Evolutionary conservation across 2,329 filamentous ascomycete genomes (phyloP).

Genomic region (Orbilia ellipsospora): DNA sequence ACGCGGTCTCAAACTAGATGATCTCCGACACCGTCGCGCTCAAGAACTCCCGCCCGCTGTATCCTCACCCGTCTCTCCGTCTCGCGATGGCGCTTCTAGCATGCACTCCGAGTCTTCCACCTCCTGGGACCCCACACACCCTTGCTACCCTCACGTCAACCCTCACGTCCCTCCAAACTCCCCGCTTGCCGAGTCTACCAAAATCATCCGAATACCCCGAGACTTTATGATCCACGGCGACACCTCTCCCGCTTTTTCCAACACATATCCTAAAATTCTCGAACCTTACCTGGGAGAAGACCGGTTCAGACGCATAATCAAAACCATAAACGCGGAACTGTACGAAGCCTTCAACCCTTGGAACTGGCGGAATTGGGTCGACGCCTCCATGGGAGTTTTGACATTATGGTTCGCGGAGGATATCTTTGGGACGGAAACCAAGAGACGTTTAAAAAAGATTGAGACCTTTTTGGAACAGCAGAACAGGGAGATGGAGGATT

Average conservation of each 20-base stretch:
- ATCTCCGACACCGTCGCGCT: slow-evolving; percentile 53
- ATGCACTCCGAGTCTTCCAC: slow-evolving; percentile 48
- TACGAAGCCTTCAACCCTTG: slow-evolving; percentile 83
- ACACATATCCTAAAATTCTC: slow-evolving; percentile 94
- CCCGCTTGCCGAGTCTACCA: slow-evolving; percentile 78
- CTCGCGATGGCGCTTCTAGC: slow-evolving; percentile 55
- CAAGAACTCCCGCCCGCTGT: slow-evolving; percentile 35
- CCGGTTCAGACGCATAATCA: slow-evolving; percentile 84
- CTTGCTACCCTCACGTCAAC: slow-evolving; percentile 93
- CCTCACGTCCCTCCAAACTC: slow-evolving; percentile 86
- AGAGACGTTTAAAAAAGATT: slow-evolving; percentile 74
- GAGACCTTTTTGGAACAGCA: slow-evolving; percentile 87
- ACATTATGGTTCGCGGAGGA: slow-evolving; percentile 98
- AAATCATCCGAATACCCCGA: slow-evolving; percentile 88
- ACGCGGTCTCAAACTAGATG: slow-evolving; percentile 56
- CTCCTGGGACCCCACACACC: slow-evolving; percentile 91
- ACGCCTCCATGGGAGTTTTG: slow-evolving; percentile 79
- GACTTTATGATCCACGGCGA: slow-evolving; percentile 94
- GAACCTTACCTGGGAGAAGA: slow-evolving; percentile 86
- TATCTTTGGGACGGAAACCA: slow-evolving; percentile 79
- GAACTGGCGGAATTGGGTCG: slow-evolving; percentile 78
- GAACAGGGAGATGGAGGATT: slow-evolving; percentile 78
- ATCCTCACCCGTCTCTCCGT: slow-evolving; percentile 15
- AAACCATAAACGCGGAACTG: slow-evolving; percentile 82
- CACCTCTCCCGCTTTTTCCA: slow-evolving; percentile 90